Percentiles rank a stretch among this genome's conserved stretches.
These are phyloP conservation scores for Paraglomus brasilianum DNA, from an alignment of 192 early-diverging fungal species.

Conservation along the genomic window DNA sequence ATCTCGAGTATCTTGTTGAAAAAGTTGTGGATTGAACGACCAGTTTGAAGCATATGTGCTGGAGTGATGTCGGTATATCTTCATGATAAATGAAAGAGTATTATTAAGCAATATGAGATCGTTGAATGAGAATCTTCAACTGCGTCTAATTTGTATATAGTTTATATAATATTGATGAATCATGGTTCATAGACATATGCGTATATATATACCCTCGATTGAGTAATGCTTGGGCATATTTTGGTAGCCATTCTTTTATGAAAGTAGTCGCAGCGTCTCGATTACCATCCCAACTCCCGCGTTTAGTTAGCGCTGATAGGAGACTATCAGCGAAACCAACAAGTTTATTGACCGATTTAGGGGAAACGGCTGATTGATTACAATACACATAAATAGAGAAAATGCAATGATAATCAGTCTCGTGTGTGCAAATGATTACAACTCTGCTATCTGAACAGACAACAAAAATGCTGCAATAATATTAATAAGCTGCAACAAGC, in stretches of 20 bases:
- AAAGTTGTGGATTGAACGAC: constrained; percentile 20
- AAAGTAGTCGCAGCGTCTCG: not conserved
- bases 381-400: not conserved
- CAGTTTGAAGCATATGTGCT: constrained; percentile 9
- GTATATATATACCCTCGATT: constrained; percentile 14
- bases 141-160: too few species aligned
- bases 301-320: not conserved
- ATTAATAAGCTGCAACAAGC: not conserved
- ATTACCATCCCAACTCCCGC: not conserved
- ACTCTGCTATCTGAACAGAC: too few species aligned
- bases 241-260: constrained; percentile 30
- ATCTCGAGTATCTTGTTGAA: constrained; percentile 30
- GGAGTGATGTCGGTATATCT: constrained; percentile 20
- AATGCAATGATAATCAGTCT: not conserved
- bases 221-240: constrained; percentile 22
- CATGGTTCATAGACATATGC: too few species aligned
- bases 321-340: not conserved
- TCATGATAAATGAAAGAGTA: not conserved
- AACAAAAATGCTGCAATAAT: not conserved
- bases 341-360: constrained; percentile 12
- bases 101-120: not conserved
- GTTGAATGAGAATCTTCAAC: too few species aligned
- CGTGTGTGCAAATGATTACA: not conserved
- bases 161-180: too few species aligned
- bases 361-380: constrained; percentile 4